Evolutionary conservation across 2,329 filamentous ascomycete genomes (phyloP), one percentile per base, ranked within the genome.

Genomic region (Scleromitrula shiraiana): DNA sequence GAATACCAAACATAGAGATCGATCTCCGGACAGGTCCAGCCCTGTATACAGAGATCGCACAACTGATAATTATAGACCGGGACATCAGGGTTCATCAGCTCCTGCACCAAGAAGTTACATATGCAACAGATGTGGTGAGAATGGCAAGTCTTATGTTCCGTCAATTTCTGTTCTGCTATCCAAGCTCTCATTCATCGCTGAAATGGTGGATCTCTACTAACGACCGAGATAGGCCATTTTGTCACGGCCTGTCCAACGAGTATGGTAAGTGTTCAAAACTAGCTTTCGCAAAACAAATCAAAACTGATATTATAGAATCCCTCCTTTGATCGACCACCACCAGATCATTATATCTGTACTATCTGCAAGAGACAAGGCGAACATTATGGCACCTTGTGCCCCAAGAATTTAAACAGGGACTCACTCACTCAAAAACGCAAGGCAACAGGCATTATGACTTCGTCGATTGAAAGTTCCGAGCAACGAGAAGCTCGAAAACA

Each of bases 191-290:
- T n/a, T n/a, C n/a, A n/a, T n/a, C n/a, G n/a, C n/a, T n/a, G n/a
- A n/a, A n/a, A n/a, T n/a, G n/a, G n/a, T n/a, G n/a, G n/a, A n/a
- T n/a, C 29, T 24, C 9, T 27, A 41, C 46, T 55, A 32, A 52
- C 36, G 26, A 12, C 14, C 9, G 15, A 4, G 23, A 27, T 48
- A 72, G 70, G 68, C 22, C 70, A 72, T 51, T 61, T 55, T 50
- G 55, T 70, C 15, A 57, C 65, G 42, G 27, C 58, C 2, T 72
- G 70, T 44, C 69, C 69, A 15, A 72, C 69, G 2, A 70, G 68
- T 50, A 36, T 70, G n/a, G 45, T 47, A 20, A 5, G 27, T 38
- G 22, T 30, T 17, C 23, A 40, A 29, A 10, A 15, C n/a, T n/a
- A n/a, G n/a, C n/a, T n/a, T n/a, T 23, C 7, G 15, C 27, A 30